Base-by-base conservation (phyloP, 805 yeast genomes). In the Saccharomycopsis fibuligera region DNA sequence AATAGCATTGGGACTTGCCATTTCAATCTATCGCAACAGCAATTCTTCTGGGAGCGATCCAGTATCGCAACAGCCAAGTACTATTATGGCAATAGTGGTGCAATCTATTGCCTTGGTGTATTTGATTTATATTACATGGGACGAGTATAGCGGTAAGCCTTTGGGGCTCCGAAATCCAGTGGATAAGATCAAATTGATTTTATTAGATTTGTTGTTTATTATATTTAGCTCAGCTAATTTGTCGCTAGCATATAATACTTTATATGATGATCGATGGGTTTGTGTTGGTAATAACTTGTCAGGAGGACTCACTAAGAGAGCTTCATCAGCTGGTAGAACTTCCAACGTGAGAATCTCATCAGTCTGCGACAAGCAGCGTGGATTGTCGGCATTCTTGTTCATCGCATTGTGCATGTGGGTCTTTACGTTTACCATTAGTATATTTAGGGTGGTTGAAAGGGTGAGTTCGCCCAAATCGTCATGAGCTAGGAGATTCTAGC, bases 101-200 rank as follows among this genome's bases (percentile, higher is more conserved):
- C 91, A 89, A 59, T 69, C 87, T 27, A 70, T 81, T 53, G 96
- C 96, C 2, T 66, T 87, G 23, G 75, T 79, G 0, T 93, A 93
- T 61, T 73, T 89, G 49, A 66, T 81, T 3, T 89, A 86, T 64
- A 86, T 91, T 62, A 80, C 96, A 2, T 81, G 79, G 59, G 98
- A 93, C 64, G 99, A 93, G 64, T 91, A 87, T 64, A 76, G 82
- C 22, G 95, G 96, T 12, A 84, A 87, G 61, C 99, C 98, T 0
- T 64, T 93, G 43, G 99, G 99, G 0, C 71, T 93, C 40, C 75
- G 99, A 57, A 78, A 87, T 53, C 95, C 97, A 0, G 69, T 78
- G 52, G 87, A 85, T 21, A 93, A 93, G 62, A 76, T 93, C 71
- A 74, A 86, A 59, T 74, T 91, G 46, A 77, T 91, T 52, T 69